Evolutionary conservation across 345 rosid genomes (phyloP), one percentile per base, ranked within the genome.

Genomic region (Eucalyptus regnans): DNA sequence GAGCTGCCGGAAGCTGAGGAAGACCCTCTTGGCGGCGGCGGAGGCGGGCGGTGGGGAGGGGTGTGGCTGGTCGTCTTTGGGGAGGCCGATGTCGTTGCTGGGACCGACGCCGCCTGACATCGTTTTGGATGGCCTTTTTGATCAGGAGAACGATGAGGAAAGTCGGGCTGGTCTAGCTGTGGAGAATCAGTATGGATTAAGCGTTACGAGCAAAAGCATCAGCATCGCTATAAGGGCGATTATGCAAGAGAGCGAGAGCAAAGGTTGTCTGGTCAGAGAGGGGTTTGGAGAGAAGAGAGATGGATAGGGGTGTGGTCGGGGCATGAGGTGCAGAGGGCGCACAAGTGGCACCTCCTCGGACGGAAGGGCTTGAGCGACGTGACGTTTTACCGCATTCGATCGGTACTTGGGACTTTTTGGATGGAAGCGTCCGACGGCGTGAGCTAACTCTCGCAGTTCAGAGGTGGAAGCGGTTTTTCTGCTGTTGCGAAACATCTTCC

Each of bases 91-190:
- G 93, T 96, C 97, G 76, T 86, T 88, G 91, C 92, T 90, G 86
- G 97, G 94, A 86, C 97, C 98, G 50, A 95, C 95, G 27, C 97
- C 98, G 76, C 97, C 98, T 80, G 99, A 96, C 99, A 97, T 96
- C n/a, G 88, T 89, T 86, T 8, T 27, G 56, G 50, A 7, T 20
- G 58, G 58, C 58, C 58, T 14, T 15, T 49, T 11, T 25, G 25
- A 20, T 27, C 48, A 25, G 62, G 3, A 23, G 17, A 12, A 43
- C 10, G 25, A 52, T 52, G 58, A 52, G 58, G 58, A 52, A 52
- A 52, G 25, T 15, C 8, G 12, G 66, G 18, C 52, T 16, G 1
- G 91, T 44, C 87, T 44, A 44, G 48, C 56, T 14, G 46, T 33
- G 29, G 87, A 31, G 33, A 31, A 50, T 86, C 41, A 17, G 66